Evolutionary conservation across 768 basidiomycete species (phyloP), one percentile per base, ranked within the genome.

Genomic region (Arthromyces matolae): DNA sequence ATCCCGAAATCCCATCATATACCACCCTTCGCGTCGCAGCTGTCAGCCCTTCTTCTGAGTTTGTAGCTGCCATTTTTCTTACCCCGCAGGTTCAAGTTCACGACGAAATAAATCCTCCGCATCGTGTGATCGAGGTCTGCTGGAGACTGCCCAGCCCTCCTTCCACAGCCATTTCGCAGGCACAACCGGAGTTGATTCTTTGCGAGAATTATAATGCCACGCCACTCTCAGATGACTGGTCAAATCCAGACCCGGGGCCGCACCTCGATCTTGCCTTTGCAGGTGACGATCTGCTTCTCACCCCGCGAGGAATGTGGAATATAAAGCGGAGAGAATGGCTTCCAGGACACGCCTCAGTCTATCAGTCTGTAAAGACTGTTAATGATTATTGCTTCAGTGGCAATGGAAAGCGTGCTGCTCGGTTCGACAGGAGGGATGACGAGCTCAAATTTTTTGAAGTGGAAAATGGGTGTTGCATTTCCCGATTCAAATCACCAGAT

Each of bases 381-480:
- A 43, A 34, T 6, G 37, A 35, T n/a, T 12, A 31, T 20, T 32
- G 16, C 33, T 46, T 51, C 35, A 51, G 50, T n/a, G 45, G 50
- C 4, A 25, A 27, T 6, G 45, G 50, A n/a, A 25, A 37, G 23
- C 27, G 35, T 3, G 24, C 44, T 33, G 45, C 50, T 27, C 23
- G 24, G 8, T 18, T 27, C 12, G 19, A 36, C 10, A 13, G 4
- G 12, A 19, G 19, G 8, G 19, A 18, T n/a, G 9, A 22, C 42
- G 29, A 34, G 14, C 13, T 51, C 4, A 34, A 46, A 20, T 29
- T 51, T 5, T 28, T 51, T 22, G 23, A 38, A 13, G 42, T 42
- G 13, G 18, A 7, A 4, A 42, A 10, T 23, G 50, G 50, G 3
- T 4, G 7, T 3, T 32, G 24, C 7, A 4, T 51, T 22, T 43